phyloP scores from a whole-genome alignment of 2,329 filamentous ascomycete species.

The Xylaria sp. region DNA sequence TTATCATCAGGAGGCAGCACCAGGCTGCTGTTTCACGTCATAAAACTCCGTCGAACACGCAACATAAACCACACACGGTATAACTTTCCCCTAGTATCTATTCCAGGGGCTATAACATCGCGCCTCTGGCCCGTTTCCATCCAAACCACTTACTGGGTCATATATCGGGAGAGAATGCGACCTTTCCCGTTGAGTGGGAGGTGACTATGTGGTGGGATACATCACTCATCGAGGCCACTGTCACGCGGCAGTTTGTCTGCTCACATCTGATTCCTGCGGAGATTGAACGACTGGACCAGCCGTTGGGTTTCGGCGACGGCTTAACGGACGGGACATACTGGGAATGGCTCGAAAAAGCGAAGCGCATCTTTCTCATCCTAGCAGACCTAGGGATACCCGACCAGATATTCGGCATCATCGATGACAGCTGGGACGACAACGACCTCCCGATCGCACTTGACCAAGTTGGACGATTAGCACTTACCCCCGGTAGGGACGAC shows the following conservation, averaged over 20 bases:
- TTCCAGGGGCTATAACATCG: slow-evolving; percentile 8
- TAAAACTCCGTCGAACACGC: slow-evolving; percentile 13
- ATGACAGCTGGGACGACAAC: slow-evolving; percentile 80
- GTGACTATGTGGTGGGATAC: slow-evolving; percentile 74
- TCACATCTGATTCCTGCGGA: slow-evolving; percentile 72
- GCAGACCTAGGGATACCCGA: slow-evolving; percentile 75
- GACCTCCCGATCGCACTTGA: slow-evolving; percentile 76
- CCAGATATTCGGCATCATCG: slow-evolving; percentile 78
- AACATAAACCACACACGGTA: not conserved
- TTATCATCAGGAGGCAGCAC: slow-evolving; percentile 24
- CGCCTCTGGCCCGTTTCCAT: slow-evolving; percentile 7
- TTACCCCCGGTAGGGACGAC: slow-evolving; percentile 69
- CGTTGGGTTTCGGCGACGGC: slow-evolving; percentile 73
- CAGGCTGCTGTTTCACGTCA: slow-evolving; percentile 26
- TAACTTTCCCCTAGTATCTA: not conserved
- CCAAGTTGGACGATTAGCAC: slow-evolving; percentile 69
- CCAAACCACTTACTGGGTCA: slow-evolving; percentile 36
- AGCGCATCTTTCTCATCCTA: slow-evolving; percentile 76
- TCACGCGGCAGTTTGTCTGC: slow-evolving; percentile 74
- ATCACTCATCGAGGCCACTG: slow-evolving; percentile 73
- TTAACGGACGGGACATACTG: slow-evolving; percentile 79
- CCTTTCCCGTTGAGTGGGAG: slow-evolving; percentile 40
- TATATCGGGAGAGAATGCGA: slow-evolving; percentile 42
- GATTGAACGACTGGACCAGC: slow-evolving; percentile 68
- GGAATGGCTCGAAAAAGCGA: slow-evolving; percentile 79